Percentiles rank a stretch among this genome's conserved stretches.
Evolutionary conservation across 164 flowering plant genomes (phyloP).

Genomic region (Vitis labrusca): DNA sequence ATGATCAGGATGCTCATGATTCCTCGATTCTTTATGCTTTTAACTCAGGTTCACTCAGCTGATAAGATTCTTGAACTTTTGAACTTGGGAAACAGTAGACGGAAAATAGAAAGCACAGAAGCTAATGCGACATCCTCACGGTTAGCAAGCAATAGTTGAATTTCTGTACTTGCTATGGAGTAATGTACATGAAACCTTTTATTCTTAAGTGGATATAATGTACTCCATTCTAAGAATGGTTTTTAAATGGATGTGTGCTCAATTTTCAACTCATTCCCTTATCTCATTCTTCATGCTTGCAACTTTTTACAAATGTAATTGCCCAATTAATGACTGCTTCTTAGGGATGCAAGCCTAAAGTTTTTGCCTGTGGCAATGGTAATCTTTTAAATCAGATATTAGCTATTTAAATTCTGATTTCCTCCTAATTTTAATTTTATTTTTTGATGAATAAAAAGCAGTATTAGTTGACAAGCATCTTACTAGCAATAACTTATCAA

Average conservation of each 20-base stretch:
- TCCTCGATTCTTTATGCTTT: conserved; percentile 7
- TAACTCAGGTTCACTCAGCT: conserved; percentile 75
- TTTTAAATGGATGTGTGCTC: no score
- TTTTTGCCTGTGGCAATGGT: no score
- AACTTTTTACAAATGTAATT: no score
- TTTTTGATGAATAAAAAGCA: no score
- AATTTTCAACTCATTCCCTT: no score
- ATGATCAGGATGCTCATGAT: background rate
- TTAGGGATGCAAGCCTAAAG: no score
- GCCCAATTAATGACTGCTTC: no score
- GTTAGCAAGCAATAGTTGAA: conserved; percentile 30
- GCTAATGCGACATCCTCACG: conserved; percentile 89
- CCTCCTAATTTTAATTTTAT: background rate
- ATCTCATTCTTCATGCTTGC: no score
- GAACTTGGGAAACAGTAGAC: conserved; percentile 83
- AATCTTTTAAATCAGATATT: no score
- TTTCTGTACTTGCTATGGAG: conserved; percentile 7
- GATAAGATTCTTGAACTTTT: conserved; percentile 88
- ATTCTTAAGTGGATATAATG: no score
- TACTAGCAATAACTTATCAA: background rate
- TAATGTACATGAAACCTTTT: background rate
- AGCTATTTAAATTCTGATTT: background rate
- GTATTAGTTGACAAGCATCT: background rate
- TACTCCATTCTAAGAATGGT: no score
- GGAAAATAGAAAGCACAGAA: conserved; percentile 93